Conservation (phyloP, 2,329 filamentous ascomycete genomes). For the Fusarium coffeatum region DNA sequence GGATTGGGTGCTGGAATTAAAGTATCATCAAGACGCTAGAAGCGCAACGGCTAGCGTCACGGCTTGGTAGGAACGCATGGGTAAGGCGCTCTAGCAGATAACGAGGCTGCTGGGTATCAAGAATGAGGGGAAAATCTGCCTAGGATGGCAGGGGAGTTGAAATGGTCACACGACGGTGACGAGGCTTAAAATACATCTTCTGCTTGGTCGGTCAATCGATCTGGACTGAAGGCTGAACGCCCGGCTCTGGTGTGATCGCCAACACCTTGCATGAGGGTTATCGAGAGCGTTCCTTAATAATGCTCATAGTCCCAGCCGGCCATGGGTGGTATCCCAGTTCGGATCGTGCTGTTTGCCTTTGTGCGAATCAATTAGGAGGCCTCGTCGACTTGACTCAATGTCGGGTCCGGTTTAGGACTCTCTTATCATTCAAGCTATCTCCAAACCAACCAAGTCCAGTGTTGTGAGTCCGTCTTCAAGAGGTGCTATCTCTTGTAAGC, state of each 20-base stretch:
- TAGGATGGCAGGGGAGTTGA: conserved; percentile 1
- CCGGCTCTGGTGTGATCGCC: conserved; percentile 38
- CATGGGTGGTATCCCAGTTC: neutral
- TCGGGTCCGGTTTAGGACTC: conserved; percentile 7
- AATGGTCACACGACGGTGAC: conserved; percentile 34
- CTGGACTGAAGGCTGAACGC: conserved; percentile 31
- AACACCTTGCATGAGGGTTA: conserved; percentile 11
- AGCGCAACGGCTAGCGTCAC: conserved; percentile 19
- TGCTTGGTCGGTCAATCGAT: conserved; percentile 13
- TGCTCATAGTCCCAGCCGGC: conserved; percentile 28
- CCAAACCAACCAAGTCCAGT: neutral
- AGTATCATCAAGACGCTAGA: conserved; percentile 31
- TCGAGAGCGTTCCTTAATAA: conserved; percentile 44
- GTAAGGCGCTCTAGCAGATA: conserved; percentile 40
- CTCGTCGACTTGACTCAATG: conserved; percentile 7
- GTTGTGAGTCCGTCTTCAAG: neutral
- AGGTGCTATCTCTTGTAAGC: neutral
- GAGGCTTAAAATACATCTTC: conserved; percentile 21
- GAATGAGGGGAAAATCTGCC: conserved; percentile 33
- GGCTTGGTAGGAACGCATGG: conserved; percentile 19
- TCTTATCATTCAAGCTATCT: conserved; percentile 3
- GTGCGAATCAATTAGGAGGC: neutral
- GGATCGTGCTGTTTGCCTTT: conserved; percentile 6
- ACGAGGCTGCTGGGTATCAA: conserved; percentile 22
- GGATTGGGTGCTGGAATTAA: conserved; percentile 22